Conservation (phyloP, 495 filamentous ascomycete species). For the Elasticomyces elasticus region DNA sequence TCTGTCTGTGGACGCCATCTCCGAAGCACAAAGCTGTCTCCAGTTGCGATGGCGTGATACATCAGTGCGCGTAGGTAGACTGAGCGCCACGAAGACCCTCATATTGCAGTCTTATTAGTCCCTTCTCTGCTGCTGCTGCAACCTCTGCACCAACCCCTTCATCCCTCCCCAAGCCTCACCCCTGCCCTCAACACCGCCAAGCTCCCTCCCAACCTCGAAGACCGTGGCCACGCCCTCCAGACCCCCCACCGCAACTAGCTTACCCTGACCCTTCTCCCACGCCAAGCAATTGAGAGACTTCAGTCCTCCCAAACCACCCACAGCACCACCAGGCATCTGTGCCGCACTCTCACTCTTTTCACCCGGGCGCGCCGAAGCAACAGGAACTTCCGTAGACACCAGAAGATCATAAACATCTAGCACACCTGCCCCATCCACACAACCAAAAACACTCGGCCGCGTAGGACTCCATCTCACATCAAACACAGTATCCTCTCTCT, state of each 20-base stretch:
- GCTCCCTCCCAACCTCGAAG: slow-evolving; percentile 82
- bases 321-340: neutral
- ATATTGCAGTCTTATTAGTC: neutral
- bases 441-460: slow-evolving; percentile 83
- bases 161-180: slow-evolving; percentile 85
- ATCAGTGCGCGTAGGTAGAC: too few relatives aligned
- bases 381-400: slow-evolving; percentile 81
- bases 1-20: too few relatives aligned
- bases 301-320: slow-evolving; percentile 41
- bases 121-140: slow-evolving; percentile 34
- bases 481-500: slow-evolving; percentile 90
- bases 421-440: slow-evolving; percentile 87
- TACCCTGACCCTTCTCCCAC: slow-evolving; percentile 86
- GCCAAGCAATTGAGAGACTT: slow-evolving; percentile 84
- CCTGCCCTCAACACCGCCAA: slow-evolving; percentile 68
- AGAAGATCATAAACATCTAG: slow-evolving; percentile 94
- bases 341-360: slow-evolving; percentile 61
- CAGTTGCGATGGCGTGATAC: too few relatives aligned
- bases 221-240: slow-evolving; percentile 82
- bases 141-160: slow-evolving; percentile 68
- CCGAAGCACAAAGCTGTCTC: too few relatives aligned
- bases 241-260: slow-evolving; percentile 75
- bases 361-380: too few relatives aligned
- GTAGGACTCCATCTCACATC: slow-evolving; percentile 89
- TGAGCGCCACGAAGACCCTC: too few relatives aligned